A percentile compares a stretch with the other conserved stretches of the same genome.
These are phyloP conservation scores for Trichoderma brevicompactum DNA, from an alignment of 2,329 filamentous ascomycete genomes.

Conservation along the genomic window DNA sequence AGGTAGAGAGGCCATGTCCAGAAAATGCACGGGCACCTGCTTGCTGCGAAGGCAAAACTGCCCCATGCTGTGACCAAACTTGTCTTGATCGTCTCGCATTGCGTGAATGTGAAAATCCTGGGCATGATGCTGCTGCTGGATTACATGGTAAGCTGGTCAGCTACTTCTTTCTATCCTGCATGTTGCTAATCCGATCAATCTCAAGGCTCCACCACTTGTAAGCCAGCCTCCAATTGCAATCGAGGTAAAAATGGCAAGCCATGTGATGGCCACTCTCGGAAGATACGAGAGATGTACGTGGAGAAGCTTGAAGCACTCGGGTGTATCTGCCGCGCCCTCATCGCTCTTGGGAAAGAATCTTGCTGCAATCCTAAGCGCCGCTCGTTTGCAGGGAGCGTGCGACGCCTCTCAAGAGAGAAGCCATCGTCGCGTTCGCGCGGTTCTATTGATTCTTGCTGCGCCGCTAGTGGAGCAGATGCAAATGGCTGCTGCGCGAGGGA, in stretches of 20 bases:
- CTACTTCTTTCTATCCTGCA: background rate
- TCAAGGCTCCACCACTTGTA: conserved; percentile 21
- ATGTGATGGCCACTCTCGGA: conserved; percentile 44
- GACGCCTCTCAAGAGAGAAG: background rate
- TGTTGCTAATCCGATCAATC: background rate
- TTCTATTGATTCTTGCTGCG: conserved; percentile 38
- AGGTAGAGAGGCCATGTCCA: background rate
- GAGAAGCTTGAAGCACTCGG: conserved; percentile 46
- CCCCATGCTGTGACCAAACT: conserved; percentile 49
- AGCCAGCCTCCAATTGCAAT: background rate
- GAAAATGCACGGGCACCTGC: background rate
- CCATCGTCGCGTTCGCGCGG: conserved; percentile 29
- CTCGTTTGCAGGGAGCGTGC: conserved; percentile 16
- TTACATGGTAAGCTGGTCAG: background rate
- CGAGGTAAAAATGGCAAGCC: conserved; percentile 38
- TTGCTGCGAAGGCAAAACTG: conserved; percentile 49
- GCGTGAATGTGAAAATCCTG: conserved; percentile 42
- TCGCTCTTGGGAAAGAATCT: conserved; percentile 56
- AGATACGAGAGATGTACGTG: background rate
- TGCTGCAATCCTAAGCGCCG: conserved; percentile 48
- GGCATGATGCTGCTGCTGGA: background rate
- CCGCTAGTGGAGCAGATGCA: too few relatives aligned
- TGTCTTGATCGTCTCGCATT: conserved; percentile 52
- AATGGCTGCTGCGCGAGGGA: background rate
- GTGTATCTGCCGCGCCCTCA: conserved; percentile 58